Evolutionary conservation across 192 early-diverging fungal species (phyloP).

Genomic region (Entomortierella beljakovae): DNA sequence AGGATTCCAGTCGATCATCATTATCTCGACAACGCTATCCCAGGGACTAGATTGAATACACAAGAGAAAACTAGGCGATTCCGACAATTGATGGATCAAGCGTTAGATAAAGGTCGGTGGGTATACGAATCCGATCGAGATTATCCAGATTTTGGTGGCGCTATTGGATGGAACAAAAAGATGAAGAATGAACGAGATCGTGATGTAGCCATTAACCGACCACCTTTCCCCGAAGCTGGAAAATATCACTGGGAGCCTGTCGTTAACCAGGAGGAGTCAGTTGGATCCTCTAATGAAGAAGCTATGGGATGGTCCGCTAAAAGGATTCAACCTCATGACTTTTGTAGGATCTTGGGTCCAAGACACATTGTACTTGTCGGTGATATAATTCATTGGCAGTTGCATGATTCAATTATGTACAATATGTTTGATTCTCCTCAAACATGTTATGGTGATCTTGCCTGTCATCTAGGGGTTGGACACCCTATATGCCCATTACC

Average conservation of each 20-base stretch:
- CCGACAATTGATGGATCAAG: conserved; percentile 37
- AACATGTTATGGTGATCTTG: conserved; percentile 66
- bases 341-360: conserved; percentile 54
- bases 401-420: conserved; percentile 66
- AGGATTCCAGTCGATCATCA: conserved; percentile 6
- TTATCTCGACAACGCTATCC: conserved; percentile 7
- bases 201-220: conserved; percentile 37
- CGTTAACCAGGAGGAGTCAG: neutral
- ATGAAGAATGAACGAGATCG: conserved; percentile 43
- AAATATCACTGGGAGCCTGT: conserved; percentile 43
- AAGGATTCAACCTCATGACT: conserved; percentile 34
- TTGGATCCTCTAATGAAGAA: neutral
- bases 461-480: conserved; percentile 56
- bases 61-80: conserved; percentile 30
- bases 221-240: conserved; percentile 49
- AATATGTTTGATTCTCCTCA: conserved; percentile 63
- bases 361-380: conserved; percentile 63
- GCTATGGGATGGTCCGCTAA: conserved; percentile 30
- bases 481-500: conserved; percentile 49
- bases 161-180: conserved; percentile 48
- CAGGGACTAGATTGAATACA: conserved; percentile 20
- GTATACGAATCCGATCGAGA: conserved; percentile 39
- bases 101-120: conserved; percentile 34
- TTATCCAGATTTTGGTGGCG: conserved; percentile 47
- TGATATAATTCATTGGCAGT: conserved; percentile 62